A percentile compares a stretch with the other conserved stretches of the same genome.
Conservation (phyloP, 2,329 filamentous ascomycete genomes). For the Fusarium agapanthi region DNA sequence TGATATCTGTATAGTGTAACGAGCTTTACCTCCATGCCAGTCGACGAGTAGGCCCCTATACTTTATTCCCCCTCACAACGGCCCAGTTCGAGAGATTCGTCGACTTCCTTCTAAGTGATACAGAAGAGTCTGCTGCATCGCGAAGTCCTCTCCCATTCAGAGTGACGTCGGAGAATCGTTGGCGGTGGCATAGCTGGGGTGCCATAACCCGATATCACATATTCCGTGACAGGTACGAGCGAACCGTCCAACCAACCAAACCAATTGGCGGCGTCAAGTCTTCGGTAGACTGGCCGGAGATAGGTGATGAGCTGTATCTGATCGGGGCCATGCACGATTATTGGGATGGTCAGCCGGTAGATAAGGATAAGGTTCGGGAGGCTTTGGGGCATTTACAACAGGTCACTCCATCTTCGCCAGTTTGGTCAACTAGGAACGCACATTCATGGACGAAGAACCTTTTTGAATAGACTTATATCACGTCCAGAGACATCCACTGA, state of each 20-base stretch:
- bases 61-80: slow-evolving; percentile 8
- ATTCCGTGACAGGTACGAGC: slow-evolving; percentile 19
- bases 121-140: accelerated
- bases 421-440: neutral
- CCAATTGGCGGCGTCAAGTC: neutral
- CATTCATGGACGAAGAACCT: neutral
- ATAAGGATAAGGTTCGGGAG: neutral
- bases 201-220: slow-evolving; percentile 7
- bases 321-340: neutral
- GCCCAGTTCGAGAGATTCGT: slow-evolving; percentile 9
- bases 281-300: slow-evolving; percentile 9
- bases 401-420: neutral
- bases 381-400: neutral
- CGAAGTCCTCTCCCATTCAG: neutral
- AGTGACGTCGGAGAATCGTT: neutral
- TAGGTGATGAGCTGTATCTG: neutral
- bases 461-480: neutral
- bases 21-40: neutral
- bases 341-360: neutral
- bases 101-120: neutral
- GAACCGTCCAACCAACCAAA: neutral
- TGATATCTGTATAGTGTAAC: neutral
- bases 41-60: neutral
- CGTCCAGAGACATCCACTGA: accelerated
- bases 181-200: slow-evolving; percentile 13